Base-by-base conservation (phyloP, 2,329 filamentous ascomycete species). In the Tolypocladium capitatum region DNA sequence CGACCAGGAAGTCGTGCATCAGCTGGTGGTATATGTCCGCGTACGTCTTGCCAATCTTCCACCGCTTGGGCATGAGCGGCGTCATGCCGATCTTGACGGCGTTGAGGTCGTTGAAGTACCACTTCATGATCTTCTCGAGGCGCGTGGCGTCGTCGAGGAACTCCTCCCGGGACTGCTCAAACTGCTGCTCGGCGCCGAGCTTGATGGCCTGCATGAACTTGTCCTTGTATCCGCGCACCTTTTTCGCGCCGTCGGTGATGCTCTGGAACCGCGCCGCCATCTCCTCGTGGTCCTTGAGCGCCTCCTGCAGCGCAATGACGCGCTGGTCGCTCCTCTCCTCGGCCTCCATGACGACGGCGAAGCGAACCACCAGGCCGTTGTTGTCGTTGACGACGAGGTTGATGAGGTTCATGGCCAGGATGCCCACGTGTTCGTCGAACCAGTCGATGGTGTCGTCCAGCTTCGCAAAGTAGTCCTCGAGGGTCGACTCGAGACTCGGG, bases 61-160 rank as follows among this genome's bases (percentile, higher is more conserved):
- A 98, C 65, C 92, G 94, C 68, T 86, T 91, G 9, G 94, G 92
- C 80, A 96, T 90, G 46, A 98, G 74, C 28, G 80, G 79, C 51
- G 85, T 80, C 86, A 98, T 94, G 60, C 92, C 91, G 52, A 94
- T 76, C 65, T 91, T 89, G 60, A 96, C 91, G 4, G 88, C 89
- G 65, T 94, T 94, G 34, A 98, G 76, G 63, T 98, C 91, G 68
- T 97, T 96, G 71, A 97, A 98, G 67, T 82, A 98, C 92, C 92
- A 98, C 60, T 86, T 86, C 67, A 95, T 80, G 54, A 79, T 81
- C 71, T 95, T 95, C 53, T 94, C 86, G 43, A 98, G 73, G 58
- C 79, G 81, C 45, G 83, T 77, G 0, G 92, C 86, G 60, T 97
- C 88, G 34, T 84, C 84, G 46, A 91, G 68, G 63, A 98, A 97